Evolutionary conservation across 2,329 filamentous ascomycete genomes (phyloP), one percentile per base, ranked within the genome.

Genomic region (Fusarium poae): DNA sequence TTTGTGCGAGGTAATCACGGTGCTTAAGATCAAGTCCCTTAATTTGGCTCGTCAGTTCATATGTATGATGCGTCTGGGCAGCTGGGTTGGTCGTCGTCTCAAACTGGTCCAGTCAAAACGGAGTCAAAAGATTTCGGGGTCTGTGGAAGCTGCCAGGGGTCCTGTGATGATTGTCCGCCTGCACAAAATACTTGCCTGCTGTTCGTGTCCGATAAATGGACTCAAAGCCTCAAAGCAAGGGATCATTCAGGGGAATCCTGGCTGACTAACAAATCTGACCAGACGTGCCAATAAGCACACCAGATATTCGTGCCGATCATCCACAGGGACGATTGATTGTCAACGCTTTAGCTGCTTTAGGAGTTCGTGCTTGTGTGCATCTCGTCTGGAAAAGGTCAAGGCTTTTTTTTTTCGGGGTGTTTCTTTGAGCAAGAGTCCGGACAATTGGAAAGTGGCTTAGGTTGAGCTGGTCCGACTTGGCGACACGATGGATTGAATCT

Each of bases 241-340:
- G 66, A 58, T 51, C 57, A 40, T 55, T 59, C 67, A 57, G 58
- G 70, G 70, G 58, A 58, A 29, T 23, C 53, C 42, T 48, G 27
- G 57, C 54, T 67, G 51, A 59, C 55, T 51, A 56, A 60, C 57
- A 55, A 42, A 57, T 62, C 46, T 51, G 48, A 42, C 18, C 60
- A 51, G 61, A 70, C 39, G 34, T 56, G 34, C 53, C 67, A 69
- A 62, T 63, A 37, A 48, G 50, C 51, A 54, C 43, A 35, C 48
- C 58, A 57, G 61, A 53, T 52, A 58, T 69, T 72, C 7, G 61
- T 58, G 64, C 66, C 54, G 50, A 58, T 58, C 57, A 57, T 42
- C 65, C 35, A 50, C 57, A 61, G 61, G 68, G 65, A 72, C 69
- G 71, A 74, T 71, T 67, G 71, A 74, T 69, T 65, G 63, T 40